Evolutionary conservation across 1,284 basidiomycete species (phyloP).

Genomic region (Bondarzewia mesenterica): DNA sequence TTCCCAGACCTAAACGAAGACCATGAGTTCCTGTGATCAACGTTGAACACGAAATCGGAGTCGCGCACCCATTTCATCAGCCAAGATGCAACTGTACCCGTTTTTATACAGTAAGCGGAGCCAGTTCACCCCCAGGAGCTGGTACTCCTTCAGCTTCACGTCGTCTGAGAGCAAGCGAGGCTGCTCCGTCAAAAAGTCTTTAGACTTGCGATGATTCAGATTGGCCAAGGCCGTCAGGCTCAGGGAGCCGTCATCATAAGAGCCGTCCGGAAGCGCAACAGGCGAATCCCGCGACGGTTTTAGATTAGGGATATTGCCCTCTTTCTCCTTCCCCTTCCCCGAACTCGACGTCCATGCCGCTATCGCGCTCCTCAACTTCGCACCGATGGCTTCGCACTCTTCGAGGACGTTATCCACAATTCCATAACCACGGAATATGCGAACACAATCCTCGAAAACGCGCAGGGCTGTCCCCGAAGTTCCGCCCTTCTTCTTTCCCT

Average conservation of each 20-base stretch:
- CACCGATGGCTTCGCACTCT: conserved; percentile 83
- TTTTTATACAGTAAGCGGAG: conserved; percentile 81
- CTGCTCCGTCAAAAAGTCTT: conserved; percentile 69
- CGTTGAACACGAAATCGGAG: conserved; percentile 4
- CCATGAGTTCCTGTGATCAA: conserved; percentile 4
- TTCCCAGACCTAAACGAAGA: conserved; percentile 78
- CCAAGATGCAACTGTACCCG: conserved; percentile 88
- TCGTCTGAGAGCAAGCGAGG: conserved; percentile 64
- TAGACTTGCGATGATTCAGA: conserved; percentile 37
- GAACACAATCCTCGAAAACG: conserved; percentile 85
- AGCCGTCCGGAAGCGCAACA: conserved; percentile 25
- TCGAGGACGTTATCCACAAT: conserved; percentile 87
- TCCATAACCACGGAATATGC: conserved; percentile 86
- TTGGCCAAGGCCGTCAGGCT: conserved; percentile 40
- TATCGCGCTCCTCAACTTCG: conserved; percentile 59
- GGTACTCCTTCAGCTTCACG: conserved; percentile 91
- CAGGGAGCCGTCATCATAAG: conserved; percentile 52
- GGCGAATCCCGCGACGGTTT: conserved; percentile 15
- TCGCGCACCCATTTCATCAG: conserved; percentile 91
- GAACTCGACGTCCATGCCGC: conserved; percentile 62
- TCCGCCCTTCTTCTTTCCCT: conserved; percentile 76
- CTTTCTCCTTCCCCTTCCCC: conserved; percentile 30
- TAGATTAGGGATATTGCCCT: not conserved
- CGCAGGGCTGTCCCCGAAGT: conserved; percentile 80
- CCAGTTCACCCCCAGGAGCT: conserved; percentile 97